phyloP scores from a whole-genome alignment of 441 rosid genomes.

The Populus hybrid region DNA sequence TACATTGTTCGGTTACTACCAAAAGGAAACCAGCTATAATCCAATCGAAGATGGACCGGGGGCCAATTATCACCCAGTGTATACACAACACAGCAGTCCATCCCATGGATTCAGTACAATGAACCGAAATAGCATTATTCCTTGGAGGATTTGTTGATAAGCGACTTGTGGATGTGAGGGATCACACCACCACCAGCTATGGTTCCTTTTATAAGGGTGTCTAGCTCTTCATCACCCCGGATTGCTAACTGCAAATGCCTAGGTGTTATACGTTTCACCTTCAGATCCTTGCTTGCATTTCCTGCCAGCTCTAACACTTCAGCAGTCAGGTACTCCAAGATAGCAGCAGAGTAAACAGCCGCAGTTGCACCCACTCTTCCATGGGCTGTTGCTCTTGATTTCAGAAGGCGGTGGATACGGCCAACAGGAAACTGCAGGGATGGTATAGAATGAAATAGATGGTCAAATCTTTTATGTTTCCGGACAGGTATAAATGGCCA shows the following conservation, averaged over 20 bases:
- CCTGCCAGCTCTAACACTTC: conserved; percentile 74
- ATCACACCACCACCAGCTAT: conserved; percentile 77
- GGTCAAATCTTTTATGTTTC: not conserved
- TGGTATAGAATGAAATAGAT: not conserved
- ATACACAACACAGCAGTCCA: not conserved
- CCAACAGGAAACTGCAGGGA: conserved; percentile 68
- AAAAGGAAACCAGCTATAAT: conserved; percentile 2
- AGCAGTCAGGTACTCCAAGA: conserved; percentile 69
- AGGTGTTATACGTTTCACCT: conserved; percentile 68
- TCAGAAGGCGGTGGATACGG: conserved; percentile 54
- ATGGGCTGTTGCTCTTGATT: conserved; percentile 59
- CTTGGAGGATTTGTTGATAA: conserved; percentile 66
- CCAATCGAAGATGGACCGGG: not conserved
- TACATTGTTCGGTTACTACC: not conserved
- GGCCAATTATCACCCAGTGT: not conserved
- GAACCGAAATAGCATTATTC: conserved; percentile 23
- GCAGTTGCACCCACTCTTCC: conserved; percentile 85
- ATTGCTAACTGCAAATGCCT: conserved; percentile 78
- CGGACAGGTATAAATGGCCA: not conserved
- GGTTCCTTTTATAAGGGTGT: conserved; percentile 73
- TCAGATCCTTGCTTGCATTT: conserved; percentile 75
- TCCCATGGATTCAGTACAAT: not conserved
- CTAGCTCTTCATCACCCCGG: conserved; percentile 75
- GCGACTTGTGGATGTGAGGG: conserved; percentile 78
- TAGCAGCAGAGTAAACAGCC: conserved; percentile 75